Evolutionary conservation across 202 grass and related monocot species (phyloP).

Genomic region (Digitaria exilis): DNA sequence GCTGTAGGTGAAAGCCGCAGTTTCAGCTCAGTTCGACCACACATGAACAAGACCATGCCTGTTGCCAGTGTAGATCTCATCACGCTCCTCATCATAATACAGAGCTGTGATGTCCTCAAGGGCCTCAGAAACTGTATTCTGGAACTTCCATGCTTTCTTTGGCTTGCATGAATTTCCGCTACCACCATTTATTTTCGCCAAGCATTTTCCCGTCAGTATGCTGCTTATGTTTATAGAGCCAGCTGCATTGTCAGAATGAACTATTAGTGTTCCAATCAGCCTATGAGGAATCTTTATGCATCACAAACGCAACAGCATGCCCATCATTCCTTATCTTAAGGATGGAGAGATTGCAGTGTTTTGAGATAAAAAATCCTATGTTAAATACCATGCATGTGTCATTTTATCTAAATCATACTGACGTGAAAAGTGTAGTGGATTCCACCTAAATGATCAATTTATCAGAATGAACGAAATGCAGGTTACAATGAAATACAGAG

Average conservation of each 20-base stretch:
- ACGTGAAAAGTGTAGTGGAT: not conserved
- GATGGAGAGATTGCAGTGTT: not conserved
- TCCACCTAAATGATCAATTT: not conserved
- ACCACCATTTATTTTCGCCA: constrained; percentile 74
- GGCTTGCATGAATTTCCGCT: constrained; percentile 47
- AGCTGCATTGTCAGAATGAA: constrained; percentile 37
- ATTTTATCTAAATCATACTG: not conserved
- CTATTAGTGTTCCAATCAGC: not conserved
- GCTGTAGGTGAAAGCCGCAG: not conserved
- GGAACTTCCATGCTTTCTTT: constrained; percentile 58
- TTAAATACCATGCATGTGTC: not conserved
- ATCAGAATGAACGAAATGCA: not conserved
- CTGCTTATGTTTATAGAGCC: constrained; percentile 98
- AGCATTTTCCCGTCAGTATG: constrained; percentile 91
- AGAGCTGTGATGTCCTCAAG: constrained; percentile 88
- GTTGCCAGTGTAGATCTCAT: constrained; percentile 93
- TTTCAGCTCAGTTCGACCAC: constrained; percentile 71
- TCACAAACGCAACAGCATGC: not conserved
- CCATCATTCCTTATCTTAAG: not conserved
- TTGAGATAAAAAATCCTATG: not conserved
- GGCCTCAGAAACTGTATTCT: constrained; percentile 69
- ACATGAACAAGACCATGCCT: constrained; percentile 86
- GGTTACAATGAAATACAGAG: not conserved
- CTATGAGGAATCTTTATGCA: not conserved
- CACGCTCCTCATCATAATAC: constrained; percentile 84